Conservation (phyloP, 164 flowering plant species). For the Umbilicus rupestris region DNA sequence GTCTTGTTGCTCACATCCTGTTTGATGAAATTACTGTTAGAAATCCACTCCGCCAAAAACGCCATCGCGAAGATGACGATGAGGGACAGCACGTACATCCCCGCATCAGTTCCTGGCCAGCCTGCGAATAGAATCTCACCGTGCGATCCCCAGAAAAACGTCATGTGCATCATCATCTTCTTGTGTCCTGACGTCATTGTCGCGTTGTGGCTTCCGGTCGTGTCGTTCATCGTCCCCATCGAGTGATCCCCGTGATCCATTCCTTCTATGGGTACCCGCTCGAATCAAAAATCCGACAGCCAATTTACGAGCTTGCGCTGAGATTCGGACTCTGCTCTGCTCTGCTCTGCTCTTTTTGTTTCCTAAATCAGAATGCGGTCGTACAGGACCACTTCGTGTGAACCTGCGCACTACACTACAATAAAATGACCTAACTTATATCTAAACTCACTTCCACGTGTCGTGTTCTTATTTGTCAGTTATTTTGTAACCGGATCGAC, state of each 20-base stretch:
- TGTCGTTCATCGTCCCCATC: constrained; percentile 1
- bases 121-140: constrained; percentile 18
- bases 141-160: constrained; percentile 24
- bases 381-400: too few species aligned
- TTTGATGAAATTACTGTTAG: constrained; percentile 9
- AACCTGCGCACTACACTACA: too few species aligned
- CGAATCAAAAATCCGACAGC: neutral
- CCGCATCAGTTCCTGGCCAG: constrained; percentile 21
- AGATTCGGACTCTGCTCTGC: neutral
- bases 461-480: too few species aligned
- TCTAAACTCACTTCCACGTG: too few species aligned
- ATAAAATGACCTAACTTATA: too few species aligned
- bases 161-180: constrained; percentile 14
- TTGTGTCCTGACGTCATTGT: neutral
- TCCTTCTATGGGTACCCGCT: neutral
- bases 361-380: too few species aligned
- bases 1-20: constrained; percentile 12
- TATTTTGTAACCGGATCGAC: too few species aligned
- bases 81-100: constrained; percentile 23
- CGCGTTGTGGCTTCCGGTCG: neutral
- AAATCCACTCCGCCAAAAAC: constrained; percentile 20
- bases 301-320: neutral
- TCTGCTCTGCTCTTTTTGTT: neutral
- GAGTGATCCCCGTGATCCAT: neutral
- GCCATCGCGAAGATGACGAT: constrained; percentile 19